These are phyloP conservation scores for Colletotrichum lini DNA, from an alignment of 2,329 filamentous ascomycete genomes.

Conservation along the genomic window DNA sequence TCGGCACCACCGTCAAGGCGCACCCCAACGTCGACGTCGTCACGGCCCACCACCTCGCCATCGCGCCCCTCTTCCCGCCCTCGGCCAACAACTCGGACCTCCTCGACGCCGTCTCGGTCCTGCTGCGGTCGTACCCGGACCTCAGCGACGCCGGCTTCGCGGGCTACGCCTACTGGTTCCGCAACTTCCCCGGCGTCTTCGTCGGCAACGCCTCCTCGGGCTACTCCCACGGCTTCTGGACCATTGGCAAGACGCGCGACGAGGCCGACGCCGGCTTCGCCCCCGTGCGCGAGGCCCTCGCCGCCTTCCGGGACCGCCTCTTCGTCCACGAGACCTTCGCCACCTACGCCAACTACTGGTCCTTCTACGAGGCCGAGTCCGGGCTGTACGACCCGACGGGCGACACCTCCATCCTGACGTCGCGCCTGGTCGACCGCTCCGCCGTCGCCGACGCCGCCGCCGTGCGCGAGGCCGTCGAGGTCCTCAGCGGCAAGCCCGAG, in stretches of 20 bases:
- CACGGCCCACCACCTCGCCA: slow-evolving; percentile 45
- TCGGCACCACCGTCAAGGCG: slow-evolving; percentile 67
- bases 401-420: slow-evolving; percentile 46
- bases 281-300: slow-evolving; percentile 42
- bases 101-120: slow-evolving; percentile 47
- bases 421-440: slow-evolving; percentile 47
- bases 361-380: slow-evolving; percentile 48
- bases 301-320: slow-evolving; percentile 43
- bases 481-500: slow-evolving; percentile 46
- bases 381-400: slow-evolving; percentile 46
- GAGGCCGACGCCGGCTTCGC: slow-evolving; percentile 45
- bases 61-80: slow-evolving; percentile 43
- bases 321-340: slow-evolving; percentile 45
- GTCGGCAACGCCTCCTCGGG: slow-evolving; percentile 47
- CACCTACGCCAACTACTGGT: slow-evolving; percentile 50
- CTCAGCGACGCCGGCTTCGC: slow-evolving; percentile 51
- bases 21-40: slow-evolving; percentile 56
- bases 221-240: slow-evolving; percentile 49
- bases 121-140: slow-evolving; percentile 50
- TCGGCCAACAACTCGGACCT: slow-evolving; percentile 47
- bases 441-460: slow-evolving; percentile 43
- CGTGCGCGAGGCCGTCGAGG: slow-evolving; percentile 47
- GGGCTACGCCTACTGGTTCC: slow-evolving; percentile 49
- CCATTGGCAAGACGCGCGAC: slow-evolving; percentile 46
- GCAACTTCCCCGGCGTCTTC: slow-evolving; percentile 45